These are phyloP conservation scores for Hypoxylon sp. DNA, from an alignment of 2,329 filamentous ascomycete species.

Conservation along the genomic window DNA sequence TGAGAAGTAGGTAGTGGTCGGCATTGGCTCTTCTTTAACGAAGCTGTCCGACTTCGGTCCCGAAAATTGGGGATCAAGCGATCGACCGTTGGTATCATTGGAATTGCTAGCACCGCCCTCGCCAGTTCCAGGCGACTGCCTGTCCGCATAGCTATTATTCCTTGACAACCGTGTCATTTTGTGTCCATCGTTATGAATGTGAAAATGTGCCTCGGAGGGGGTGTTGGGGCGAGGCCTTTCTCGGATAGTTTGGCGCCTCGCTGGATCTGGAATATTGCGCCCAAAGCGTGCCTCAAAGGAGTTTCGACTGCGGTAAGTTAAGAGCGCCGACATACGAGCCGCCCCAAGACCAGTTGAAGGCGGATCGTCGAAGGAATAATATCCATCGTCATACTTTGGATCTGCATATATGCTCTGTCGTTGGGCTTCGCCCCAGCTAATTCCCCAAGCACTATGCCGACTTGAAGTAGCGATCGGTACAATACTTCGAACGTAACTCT, in stretches of 20 bases:
- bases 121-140: constrained; percentile 43
- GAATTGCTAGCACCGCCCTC: constrained; percentile 36
- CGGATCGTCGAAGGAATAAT: constrained; percentile 89
- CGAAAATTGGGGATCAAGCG: constrained; percentile 76
- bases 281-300: constrained; percentile 97
- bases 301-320: constrained; percentile 96
- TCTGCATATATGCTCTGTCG: constrained; percentile 96
- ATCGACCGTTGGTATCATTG: constrained; percentile 43
- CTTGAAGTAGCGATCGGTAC: constrained; percentile 89
- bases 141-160: constrained; percentile 56
- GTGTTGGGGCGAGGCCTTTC: constrained; percentile 71
- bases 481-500: constrained; percentile 83
- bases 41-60: constrained; percentile 68
- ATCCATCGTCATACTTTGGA: constrained; percentile 97
- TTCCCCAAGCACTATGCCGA: constrained; percentile 88
- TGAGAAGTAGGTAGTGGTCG: constrained; percentile 90
- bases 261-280: constrained; percentile 89
- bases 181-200: constrained; percentile 87
- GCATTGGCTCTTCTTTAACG: constrained; percentile 64
- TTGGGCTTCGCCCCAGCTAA: constrained; percentile 91
- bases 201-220: constrained; percentile 79
- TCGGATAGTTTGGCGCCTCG: constrained; percentile 85
- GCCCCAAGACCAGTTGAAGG: constrained; percentile 89
- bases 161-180: constrained; percentile 70
- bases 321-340: constrained; percentile 93